These are phyloP conservation scores for Mycosphaerella sp. DNA, from an alignment of 2,329 filamentous ascomycete species.

Conservation along the genomic window DNA sequence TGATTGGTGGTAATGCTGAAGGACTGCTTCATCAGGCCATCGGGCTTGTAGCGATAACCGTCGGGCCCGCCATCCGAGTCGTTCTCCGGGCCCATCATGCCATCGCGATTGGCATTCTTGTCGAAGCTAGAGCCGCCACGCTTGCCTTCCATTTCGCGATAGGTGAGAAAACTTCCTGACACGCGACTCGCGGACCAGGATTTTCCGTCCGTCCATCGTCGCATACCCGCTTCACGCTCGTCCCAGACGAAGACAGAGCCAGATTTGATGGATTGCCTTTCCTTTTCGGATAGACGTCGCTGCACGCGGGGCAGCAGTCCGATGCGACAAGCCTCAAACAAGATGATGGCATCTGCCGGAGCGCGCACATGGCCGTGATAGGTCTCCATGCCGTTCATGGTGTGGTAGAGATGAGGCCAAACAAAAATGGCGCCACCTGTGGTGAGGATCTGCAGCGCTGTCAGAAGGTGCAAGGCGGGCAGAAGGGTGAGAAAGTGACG, in stretches of 20 bases:
- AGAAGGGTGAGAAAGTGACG: neutral
- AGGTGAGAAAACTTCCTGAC: conserved; percentile 94
- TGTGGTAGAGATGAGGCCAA: neutral
- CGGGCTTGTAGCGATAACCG: conserved; percentile 89
- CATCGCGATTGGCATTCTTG: conserved; percentile 59
- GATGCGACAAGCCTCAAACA: conserved; percentile 94
- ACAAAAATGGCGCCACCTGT: neutral
- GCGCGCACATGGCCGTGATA: conserved; percentile 93
- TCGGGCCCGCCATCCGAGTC: conserved; percentile 72
- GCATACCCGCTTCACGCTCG: conserved; percentile 95
- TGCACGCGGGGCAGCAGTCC: conserved; percentile 88
- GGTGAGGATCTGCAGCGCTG: neutral
- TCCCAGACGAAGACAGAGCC: conserved; percentile 99
- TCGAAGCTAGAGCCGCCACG: conserved; percentile 67
- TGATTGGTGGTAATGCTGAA: conserved; percentile 95
- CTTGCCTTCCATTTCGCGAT: conserved; percentile 98
- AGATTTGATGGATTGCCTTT: conserved; percentile 89
- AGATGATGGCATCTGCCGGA: conserved; percentile 91
- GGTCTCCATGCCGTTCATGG: conserved; percentile 68
- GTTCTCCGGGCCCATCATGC: conserved; percentile 71
- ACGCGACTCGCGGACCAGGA: conserved; percentile 98
- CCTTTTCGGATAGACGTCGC: conserved; percentile 88
- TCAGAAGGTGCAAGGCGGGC: neutral
- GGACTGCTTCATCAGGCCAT: conserved; percentile 98
- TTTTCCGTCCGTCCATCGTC: conserved; percentile 97